Evolutionary conservation across 768 basidiomycete species (phyloP).

Genomic region (Tylopilus vinaceipallidus): DNA sequence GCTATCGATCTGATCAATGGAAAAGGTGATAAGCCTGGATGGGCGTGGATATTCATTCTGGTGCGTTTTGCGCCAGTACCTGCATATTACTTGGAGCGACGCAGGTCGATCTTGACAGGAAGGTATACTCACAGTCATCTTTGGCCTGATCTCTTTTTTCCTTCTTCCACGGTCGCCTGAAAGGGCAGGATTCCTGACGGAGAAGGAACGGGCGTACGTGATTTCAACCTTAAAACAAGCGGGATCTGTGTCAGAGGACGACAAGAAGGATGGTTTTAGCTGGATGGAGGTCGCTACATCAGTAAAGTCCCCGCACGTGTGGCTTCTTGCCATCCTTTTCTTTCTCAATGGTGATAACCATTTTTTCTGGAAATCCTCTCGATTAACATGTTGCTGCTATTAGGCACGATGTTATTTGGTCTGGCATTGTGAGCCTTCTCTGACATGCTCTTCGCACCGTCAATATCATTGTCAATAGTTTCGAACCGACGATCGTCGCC

Average conservation of each 20-base stretch:
- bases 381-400: neutral
- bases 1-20: conserved; percentile 49
- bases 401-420: conserved; percentile 18
- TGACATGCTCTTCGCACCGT: too few relatives aligned
- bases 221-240: conserved; percentile 21
- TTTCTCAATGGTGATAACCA: conserved; percentile 50
- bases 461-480: too few relatives aligned
- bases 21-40: conserved; percentile 48
- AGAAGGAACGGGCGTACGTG: conserved; percentile 49
- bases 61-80: conserved; percentile 23
- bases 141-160: conserved; percentile 51
- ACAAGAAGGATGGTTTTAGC: conserved; percentile 47
- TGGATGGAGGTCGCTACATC: conserved; percentile 54
- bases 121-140: conserved; percentile 60
- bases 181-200: conserved; percentile 48
- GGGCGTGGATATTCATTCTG: conserved; percentile 63
- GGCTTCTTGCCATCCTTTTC: conserved; percentile 36
- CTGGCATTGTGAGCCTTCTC: conserved; percentile 23
- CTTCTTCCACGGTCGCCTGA: conserved; percentile 45
- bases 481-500: too few relatives aligned
- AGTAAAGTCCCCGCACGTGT: conserved; percentile 52
- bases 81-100: neutral
- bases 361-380: neutral
- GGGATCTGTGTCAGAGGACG: conserved; percentile 39
- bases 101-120: conserved; percentile 33